Base-by-base conservation (phyloP, 306 rosid species). In the Lathyrus tuberosus region DNA sequence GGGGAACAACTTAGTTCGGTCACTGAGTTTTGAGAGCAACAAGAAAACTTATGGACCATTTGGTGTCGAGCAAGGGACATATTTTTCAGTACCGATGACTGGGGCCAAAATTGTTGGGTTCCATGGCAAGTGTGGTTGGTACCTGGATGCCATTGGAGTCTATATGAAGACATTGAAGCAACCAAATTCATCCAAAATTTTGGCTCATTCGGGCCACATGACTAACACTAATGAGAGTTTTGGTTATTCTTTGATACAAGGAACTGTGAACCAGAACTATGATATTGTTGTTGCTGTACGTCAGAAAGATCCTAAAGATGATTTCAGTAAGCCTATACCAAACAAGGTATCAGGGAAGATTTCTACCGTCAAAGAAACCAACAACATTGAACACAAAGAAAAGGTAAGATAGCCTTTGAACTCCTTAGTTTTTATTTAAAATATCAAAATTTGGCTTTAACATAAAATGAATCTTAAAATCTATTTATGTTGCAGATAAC, bases 41-140 rank as follows among this genome's bases (percentile, higher is more conserved):
- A 81, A 62, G 77, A 80, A 69, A 74, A 80, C 80, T 48, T 87
- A 80, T 31, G 96, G 96, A 51, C 96, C 91, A 33, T 87, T 80
- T 69, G 94, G 96, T 58, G 65, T 81, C 24, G 83, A 87, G 67
- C 78, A 60, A 37, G 96, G 96, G 63, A 87, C 91, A n/a, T 28
- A 54, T 18, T 90, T 90, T 82, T 84, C 89, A 4, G 80, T 84
- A 42, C 84, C 94, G 1, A 43, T 60, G 70, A 62, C 61, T 13
- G 92, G 82, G 65, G 86, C 84, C 20, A 91, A 84, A 83, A 84
- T 94, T 79, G 97, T 91, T 38, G 97, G 99, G 76, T 88, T 94
- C 62, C 86, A 87, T 77, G 97, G 99, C 42, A 87, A 70, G 79
- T 78, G 82, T 62, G 86, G 89, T 49, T 84, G 87, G 91, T 84